Evolutionary conservation across 352 stramenopile species (phyloP), one percentile per base, ranked within the genome.

Genomic region (Peronospora farinosa): DNA sequence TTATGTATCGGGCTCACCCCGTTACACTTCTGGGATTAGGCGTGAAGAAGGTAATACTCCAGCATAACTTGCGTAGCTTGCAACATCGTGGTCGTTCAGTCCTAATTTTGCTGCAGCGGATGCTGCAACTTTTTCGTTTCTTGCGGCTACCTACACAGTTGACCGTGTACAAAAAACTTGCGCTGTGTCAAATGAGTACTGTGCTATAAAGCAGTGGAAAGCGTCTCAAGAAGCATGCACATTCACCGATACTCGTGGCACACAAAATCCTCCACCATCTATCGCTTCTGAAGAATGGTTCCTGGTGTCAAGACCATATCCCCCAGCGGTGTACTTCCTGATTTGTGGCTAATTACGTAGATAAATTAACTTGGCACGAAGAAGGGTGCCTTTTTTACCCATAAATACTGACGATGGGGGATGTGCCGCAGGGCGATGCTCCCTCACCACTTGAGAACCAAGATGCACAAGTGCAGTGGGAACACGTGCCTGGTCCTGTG

Each of bases 91-190:
- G 5, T 23, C 25, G 9, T 58, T 40, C 23, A 12, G 33, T 46
- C 39, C 51, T 4, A 36, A 49, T 54, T 67, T 72, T 17, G 58
- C 42, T 21, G 55, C 44, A 12, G 50, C 37, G 1, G 63, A 56
- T 7, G 51, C 42, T 15, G 73, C 27, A 5, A 69, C 36, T 39
- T 86, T 88, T 5, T 64, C 47, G 43, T 90, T 90, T 57, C 79
- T 80, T 2, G 72, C 61, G 15, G 58, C 56, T 0, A 78, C 62
- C 0, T 74, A 88, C 11, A 88, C 69, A 0, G 78, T 88, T 17
- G 78, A 90, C n/a, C 78, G 74, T 1, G 79, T 83, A 19, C 78
- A 76, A 44, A 88, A 90, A 16, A 77, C 59, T 63, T 90, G 74
- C 1, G 69, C 63, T 31, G 78, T 83, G 36, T 69, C 53, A n/a